These are phyloP conservation scores for Trichoderma lentiforme DNA, from an alignment of 2,329 filamentous ascomycete species.

Conservation along the genomic window DNA sequence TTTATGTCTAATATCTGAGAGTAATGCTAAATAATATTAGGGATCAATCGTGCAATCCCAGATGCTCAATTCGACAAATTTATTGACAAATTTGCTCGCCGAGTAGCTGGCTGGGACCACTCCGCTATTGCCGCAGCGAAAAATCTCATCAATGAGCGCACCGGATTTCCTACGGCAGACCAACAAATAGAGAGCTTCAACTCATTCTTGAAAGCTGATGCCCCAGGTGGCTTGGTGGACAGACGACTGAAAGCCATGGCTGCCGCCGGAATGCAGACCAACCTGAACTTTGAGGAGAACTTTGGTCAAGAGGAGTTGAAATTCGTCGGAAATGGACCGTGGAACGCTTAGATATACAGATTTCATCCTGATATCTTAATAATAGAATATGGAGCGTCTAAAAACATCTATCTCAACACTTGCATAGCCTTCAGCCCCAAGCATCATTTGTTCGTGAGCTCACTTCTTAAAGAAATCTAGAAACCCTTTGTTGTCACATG, in stretches of 20 bases:
- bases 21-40: neutral
- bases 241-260: neutral
- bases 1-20: neutral
- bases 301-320: neutral
- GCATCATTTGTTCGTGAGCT: neutral
- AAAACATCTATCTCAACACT: neutral
- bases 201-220: neutral
- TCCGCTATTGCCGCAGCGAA: neutral
- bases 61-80: neutral
- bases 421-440: neutral
- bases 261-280: neutral
- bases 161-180: neutral
- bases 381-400: neutral
- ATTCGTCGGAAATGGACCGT: neutral
- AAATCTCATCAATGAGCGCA: neutral
- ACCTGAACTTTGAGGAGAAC: neutral
- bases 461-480: conserved; percentile 27
- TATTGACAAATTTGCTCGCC: neutral
- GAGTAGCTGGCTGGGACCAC: neutral
- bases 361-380: no score
- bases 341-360: neutral
- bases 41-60: neutral
- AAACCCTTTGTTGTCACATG: conserved; percentile 25
- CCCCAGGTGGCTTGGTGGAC: neutral
- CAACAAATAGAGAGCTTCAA: neutral